Conservation (phyloP, 176 grass and related monocot species). For the Hyparrhenia diplandra region DNA sequence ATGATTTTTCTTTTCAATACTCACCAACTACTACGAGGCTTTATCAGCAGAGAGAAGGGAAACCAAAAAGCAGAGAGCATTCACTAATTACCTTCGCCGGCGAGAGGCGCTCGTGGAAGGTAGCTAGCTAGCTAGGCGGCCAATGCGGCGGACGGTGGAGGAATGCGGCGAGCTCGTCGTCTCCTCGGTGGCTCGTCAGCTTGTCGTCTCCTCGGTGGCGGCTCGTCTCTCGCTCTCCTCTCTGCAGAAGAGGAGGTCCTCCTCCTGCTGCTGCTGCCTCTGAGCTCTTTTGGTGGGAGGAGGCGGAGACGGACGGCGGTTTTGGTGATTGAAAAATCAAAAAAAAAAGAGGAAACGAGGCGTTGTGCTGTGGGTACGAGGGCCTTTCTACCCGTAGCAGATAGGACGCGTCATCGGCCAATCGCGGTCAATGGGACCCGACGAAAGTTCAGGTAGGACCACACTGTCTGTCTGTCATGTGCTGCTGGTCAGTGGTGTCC, state of each 20-base stretch:
- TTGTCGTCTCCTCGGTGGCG: too few species aligned
- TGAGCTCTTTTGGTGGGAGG: not conserved
- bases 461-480: too few species aligned
- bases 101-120: not conserved
- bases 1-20: constrained; percentile 4
- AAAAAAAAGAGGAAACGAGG: too few species aligned
- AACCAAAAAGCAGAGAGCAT: not conserved
- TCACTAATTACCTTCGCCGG: constrained; percentile 15
- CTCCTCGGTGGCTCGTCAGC: too few species aligned
- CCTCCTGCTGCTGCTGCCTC: not conserved
- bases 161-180: not conserved
- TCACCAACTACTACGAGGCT: not conserved
- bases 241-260: not conserved
- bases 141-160: too few species aligned
- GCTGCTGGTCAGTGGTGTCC: too few species aligned
- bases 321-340: constrained; percentile 16
- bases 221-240: not conserved
- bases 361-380: too few species aligned
- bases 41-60: not conserved
- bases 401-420: too few species aligned
- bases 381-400: too few species aligned
- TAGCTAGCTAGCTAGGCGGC: not conserved
- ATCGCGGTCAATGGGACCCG: too few species aligned
- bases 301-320: not conserved
- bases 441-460: too few species aligned